Evolutionary conservation across 2,329 filamentous ascomycete species (phyloP).

Genomic region (Fusarium subtropicale): DNA sequence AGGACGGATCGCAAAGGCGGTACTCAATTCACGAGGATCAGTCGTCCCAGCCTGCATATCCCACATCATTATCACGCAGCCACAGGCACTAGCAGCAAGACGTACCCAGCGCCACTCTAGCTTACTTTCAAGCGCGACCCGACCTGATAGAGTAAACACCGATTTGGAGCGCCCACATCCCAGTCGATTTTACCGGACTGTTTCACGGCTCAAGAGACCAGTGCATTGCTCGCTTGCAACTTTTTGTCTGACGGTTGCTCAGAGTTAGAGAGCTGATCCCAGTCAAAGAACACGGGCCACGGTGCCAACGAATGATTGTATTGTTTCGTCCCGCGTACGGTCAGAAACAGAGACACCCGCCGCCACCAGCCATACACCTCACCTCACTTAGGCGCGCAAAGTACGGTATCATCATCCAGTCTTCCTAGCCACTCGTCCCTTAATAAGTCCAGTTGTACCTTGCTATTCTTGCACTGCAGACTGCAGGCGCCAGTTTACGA

Average conservation of each 20-base stretch:
- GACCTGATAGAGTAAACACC: conserved; percentile 20
- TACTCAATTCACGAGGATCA: conserved; percentile 27
- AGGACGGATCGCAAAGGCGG: conserved; percentile 13
- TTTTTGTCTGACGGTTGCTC: conserved; percentile 35
- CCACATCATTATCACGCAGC: conserved; percentile 37
- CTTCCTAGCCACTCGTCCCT: conserved; percentile 31
- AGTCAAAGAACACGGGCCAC: conserved; percentile 23
- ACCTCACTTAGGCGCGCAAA: conserved; percentile 26
- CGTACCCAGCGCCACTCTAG: conserved; percentile 19
- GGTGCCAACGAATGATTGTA: conserved; percentile 24
- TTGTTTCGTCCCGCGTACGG: conserved; percentile 29
- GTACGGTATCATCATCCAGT: conserved; percentile 21
- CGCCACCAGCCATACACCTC: conserved; percentile 22
- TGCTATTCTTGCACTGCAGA: conserved; percentile 30
- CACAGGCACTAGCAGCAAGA: conserved; percentile 18
- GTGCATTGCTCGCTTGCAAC: conserved; percentile 30
- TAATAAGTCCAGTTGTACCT: conserved; percentile 21
- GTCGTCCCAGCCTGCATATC: conserved; percentile 29
- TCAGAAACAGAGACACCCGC: conserved; percentile 22
- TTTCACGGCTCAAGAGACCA: conserved; percentile 43
- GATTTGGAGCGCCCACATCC: conserved; percentile 25
- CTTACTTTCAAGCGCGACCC: conserved; percentile 18
- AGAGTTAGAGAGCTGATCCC: conserved; percentile 17
- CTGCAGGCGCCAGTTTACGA: conserved; percentile 34
- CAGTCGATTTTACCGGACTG: conserved; percentile 25